Conservation (phyloP, 176 grass and related monocot species). For the Bromus sterilis region DNA sequence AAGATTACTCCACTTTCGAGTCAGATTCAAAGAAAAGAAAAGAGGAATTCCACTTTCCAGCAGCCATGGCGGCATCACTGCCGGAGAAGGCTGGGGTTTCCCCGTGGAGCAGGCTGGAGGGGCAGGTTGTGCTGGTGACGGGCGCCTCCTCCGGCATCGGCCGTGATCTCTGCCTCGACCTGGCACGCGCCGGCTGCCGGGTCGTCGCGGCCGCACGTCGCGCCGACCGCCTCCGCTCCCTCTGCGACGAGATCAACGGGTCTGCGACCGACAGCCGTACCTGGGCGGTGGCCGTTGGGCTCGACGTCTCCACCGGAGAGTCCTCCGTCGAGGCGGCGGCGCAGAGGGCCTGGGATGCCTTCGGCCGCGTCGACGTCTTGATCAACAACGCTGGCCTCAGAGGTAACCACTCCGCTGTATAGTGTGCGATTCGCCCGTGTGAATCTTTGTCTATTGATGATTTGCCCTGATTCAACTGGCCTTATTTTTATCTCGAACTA, state of each 20-base stretch:
- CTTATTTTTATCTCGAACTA: not conserved
- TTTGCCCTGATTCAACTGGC: not conserved
- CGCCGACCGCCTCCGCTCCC: conserved; percentile 55
- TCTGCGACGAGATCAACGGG: conserved; percentile 82
- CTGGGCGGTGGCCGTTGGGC: conserved; percentile 39
- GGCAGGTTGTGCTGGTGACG: conserved; percentile 81
- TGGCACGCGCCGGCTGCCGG: conserved; percentile 51
- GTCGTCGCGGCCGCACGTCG: conserved; percentile 66
- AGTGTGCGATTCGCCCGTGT: not conserved
- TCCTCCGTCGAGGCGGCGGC: conserved; percentile 37
- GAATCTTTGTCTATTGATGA: not conserved
- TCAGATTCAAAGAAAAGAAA: no score
- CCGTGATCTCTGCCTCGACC: conserved; percentile 74
- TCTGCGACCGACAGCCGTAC: not conserved
- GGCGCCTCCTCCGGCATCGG: conserved; percentile 88
- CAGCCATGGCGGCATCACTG: conserved; percentile 5
- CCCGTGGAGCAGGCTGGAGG: conserved; percentile 51
- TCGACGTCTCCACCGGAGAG: conserved; percentile 55
- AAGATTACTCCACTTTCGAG: no score
- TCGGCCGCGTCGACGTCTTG: conserved; percentile 69
- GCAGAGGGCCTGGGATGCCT: conserved; percentile 57
- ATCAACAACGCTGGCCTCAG: conserved; percentile 85
- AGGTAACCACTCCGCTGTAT: conserved; percentile 32
- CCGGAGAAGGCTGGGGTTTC: not conserved
- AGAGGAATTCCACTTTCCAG: not conserved